Evolutionary conservation across 805 yeast genomes (phyloP), one percentile per base, ranked within the genome.

Genomic region (Starmerella apis): DNA sequence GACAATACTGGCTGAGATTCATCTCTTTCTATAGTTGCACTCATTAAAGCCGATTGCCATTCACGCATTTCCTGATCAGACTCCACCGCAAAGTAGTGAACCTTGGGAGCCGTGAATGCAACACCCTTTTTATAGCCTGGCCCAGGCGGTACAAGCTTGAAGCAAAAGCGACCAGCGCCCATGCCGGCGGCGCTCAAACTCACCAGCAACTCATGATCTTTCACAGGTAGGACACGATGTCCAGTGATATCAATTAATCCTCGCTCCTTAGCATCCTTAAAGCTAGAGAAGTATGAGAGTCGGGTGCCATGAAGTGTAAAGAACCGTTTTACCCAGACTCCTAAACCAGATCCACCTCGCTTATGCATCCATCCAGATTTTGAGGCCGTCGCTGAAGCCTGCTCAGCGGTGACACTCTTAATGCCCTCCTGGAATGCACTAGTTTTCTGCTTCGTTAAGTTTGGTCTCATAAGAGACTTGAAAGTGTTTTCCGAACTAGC

Each of bases 211-310:
- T 88, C 96, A 13, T 73, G 68, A 51, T 82, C 88, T 51, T 72
- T 73, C 0, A 85, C 81, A 0, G 96, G 94, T 23, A 86, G 70
- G 0, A 90, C 97, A 57, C 85, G 76, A 66, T 92, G 97, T 0
- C 96, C 86, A 0, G 96, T 92, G 50, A 92, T 87, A 66, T 92
- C 99, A 55, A 92, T 92, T 48, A 92, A 70, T 0, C 99, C 99
- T 59, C 83, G 81, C 63, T 92, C 99, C 55, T 79, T 76, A 33
- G 77, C 76, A 65, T 92, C 99, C 48, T 77, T 77, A 58, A 84
- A 71, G 14, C 82, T 77, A 0, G 83, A 74, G 64, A 86, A 92
- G 65, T 92, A 92, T 4, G 96, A 86, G 49, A 92, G 68, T 58
- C 99, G 72, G 0, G 98, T 92, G 2, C 95, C 95, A 67, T 92